phyloP scores from a whole-genome alignment of 352 stramenopile species.

The Phytophthora tubulina region DNA sequence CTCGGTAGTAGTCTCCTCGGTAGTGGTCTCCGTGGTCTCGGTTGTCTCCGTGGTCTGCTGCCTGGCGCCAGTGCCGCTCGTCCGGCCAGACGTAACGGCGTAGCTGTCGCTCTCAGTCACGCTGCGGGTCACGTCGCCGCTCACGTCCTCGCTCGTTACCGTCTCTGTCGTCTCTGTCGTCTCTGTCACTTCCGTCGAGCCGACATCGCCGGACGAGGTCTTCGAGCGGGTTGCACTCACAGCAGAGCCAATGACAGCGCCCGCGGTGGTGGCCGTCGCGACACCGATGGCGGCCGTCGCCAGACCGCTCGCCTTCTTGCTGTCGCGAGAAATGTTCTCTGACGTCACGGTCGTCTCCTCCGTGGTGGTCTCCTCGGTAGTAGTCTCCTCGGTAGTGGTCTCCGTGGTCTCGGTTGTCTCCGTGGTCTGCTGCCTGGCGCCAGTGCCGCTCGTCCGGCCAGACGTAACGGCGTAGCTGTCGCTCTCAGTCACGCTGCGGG shows the following conservation, averaged over 20 bases:
- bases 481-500: constrained; percentile 9
- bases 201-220: not conserved
- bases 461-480: constrained; percentile 1
- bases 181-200: not conserved
- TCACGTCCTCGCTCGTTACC: too few species aligned
- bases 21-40: too few species aligned
- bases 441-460: not conserved
- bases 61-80: too few species aligned
- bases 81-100: too few species aligned
- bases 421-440: not conserved
- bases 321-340: not conserved
- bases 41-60: too few species aligned
- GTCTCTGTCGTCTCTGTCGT: too few species aligned
- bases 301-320: not conserved
- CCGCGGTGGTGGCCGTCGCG: not conserved
- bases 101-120: not conserved
- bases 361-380: not conserved
- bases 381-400: not conserved
- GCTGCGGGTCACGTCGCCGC: not conserved
- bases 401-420: not conserved
- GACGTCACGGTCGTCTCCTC: not conserved
- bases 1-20: not conserved
- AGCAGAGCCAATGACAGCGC: constrained; percentile 15
- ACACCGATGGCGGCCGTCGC: constrained; percentile 1
- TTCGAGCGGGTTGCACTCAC: constrained; percentile 13